Evolutionary conservation across 345 rosid genomes (phyloP).

Genomic region (Brassica rapa): DNA sequence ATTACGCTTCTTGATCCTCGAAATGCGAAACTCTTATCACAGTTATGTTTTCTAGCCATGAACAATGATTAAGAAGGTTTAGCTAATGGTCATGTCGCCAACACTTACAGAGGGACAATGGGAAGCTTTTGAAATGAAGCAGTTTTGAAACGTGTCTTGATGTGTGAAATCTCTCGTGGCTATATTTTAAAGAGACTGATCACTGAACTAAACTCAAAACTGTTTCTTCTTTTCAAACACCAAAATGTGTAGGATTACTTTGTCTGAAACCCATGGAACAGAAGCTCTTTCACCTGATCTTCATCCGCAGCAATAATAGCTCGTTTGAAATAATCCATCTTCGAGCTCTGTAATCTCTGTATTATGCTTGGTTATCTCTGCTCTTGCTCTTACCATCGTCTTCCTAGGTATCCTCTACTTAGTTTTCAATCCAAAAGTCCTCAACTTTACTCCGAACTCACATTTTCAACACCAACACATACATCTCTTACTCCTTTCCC

Average conservation of each 20-base stretch:
- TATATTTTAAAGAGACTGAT: background rate
- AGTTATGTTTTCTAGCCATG: background rate
- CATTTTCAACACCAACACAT: background rate
- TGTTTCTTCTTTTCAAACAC: background rate
- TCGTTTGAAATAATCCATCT: background rate
- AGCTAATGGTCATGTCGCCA: constrained; percentile 6
- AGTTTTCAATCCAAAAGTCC: background rate
- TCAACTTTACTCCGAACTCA: background rate
- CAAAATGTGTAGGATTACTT: constrained; percentile 3
- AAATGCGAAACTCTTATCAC: constrained; percentile 16
- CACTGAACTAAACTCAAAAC: background rate
- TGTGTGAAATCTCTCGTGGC: constrained; percentile 17
- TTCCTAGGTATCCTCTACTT: background rate
- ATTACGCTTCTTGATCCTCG: constrained; percentile 4
- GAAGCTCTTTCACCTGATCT: background rate
- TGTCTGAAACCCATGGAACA: constrained; percentile 8
- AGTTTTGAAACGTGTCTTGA: constrained; percentile 8
- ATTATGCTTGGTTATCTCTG: background rate
- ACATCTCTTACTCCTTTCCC: background rate
- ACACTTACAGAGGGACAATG: background rate
- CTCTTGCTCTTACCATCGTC: background rate
- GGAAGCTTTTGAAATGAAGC: constrained; percentile 3
- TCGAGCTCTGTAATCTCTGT: background rate
- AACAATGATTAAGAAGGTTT: constrained; percentile 4
- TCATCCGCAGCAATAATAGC: background rate